Evolutionary conservation across 1,139 yeast genomes (phyloP).

Genomic region (Scheffersomyces quercinus): DNA sequence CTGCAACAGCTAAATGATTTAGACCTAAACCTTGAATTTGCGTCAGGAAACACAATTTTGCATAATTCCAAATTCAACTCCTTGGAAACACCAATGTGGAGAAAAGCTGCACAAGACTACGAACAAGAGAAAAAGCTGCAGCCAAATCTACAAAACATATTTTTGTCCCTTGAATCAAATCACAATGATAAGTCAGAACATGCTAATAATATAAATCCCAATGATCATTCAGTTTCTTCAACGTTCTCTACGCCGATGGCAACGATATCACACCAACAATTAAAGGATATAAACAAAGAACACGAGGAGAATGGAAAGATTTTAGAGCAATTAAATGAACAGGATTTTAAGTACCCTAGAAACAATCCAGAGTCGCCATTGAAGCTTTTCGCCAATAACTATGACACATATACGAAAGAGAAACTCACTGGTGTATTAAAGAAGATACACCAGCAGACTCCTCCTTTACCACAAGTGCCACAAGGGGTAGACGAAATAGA

Average conservation of each 20-base stretch:
- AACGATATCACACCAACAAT: constrained; percentile 16
- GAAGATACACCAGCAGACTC: constrained; percentile 18
- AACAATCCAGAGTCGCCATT: constrained; percentile 37
- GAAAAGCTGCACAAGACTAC: constrained; percentile 30
- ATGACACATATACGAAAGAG: constrained; percentile 45
- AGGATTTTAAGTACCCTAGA: constrained; percentile 16
- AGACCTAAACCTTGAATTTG: constrained; percentile 22
- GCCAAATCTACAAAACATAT: constrained; percentile 36
- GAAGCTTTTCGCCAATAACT: constrained; percentile 38
- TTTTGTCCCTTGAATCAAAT: constrained; percentile 20
- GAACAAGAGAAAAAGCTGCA: constrained; percentile 27
- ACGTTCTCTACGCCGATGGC: constrained; percentile 38
- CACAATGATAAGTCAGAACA: constrained; percentile 8
- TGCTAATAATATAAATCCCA: constrained; percentile 3
- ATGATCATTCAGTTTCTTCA: constrained; percentile 32
- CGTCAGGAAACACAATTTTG: constrained; percentile 36
- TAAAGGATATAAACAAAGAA: constrained; percentile 2
- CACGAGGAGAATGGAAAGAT: not conserved
- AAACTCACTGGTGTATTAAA: constrained; percentile 33
- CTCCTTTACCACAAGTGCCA: not conserved
- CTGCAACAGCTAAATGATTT: constrained; percentile 8
- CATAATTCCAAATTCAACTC: constrained; percentile 28
- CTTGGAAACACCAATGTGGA: constrained; percentile 41
- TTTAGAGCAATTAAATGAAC: constrained; percentile 9
- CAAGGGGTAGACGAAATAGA: not conserved